phyloP scores from a whole-genome alignment of 768 basidiomycete genomes.

The Naganishia antarctica region DNA sequence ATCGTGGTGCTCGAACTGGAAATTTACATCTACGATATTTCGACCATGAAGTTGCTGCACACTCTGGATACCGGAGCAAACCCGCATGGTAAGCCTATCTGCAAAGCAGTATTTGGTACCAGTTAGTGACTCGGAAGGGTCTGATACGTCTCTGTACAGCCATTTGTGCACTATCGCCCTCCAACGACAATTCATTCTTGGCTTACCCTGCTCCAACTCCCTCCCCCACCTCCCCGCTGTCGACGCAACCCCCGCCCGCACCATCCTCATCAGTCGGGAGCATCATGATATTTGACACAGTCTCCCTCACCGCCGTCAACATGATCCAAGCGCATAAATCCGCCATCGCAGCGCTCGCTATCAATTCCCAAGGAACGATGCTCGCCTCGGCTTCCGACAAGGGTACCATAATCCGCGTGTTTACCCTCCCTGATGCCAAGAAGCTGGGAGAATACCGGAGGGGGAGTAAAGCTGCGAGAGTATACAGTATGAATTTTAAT shows the following conservation, averaged over 20 bases:
- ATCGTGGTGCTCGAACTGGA: conserved; percentile 95
- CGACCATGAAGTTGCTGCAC: conserved; percentile 93
- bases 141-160: conserved; percentile 53
- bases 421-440: conserved; percentile 82
- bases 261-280: conserved; percentile 55
- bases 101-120: too few relatives aligned
- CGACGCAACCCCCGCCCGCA: conserved; percentile 51
- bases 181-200: conserved; percentile 85
- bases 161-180: conserved; percentile 89
- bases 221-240: conserved; percentile 63
- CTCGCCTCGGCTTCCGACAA: conserved; percentile 91
- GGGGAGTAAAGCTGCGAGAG: conserved; percentile 77
- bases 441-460: conserved; percentile 92
- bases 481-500: conserved; percentile 84
- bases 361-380: conserved; percentile 80
- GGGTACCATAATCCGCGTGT: conserved; percentile 95
- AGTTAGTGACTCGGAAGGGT: too few relatives aligned
- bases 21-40: conserved; percentile 98
- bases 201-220: conserved; percentile 95
- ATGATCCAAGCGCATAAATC: conserved; percentile 96
- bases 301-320: conserved; percentile 84
- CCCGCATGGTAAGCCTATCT: conserved; percentile 64
- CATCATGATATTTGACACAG: conserved; percentile 89
- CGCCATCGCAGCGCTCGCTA: conserved; percentile 76
- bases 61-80: conserved; percentile 96